A percentile compares a stretch with the other conserved stretches of the same genome.
These are phyloP conservation scores for Nannizziopsis barbatae DNA, from an alignment of 2,329 filamentous ascomycete species.

Conservation along the genomic window DNA sequence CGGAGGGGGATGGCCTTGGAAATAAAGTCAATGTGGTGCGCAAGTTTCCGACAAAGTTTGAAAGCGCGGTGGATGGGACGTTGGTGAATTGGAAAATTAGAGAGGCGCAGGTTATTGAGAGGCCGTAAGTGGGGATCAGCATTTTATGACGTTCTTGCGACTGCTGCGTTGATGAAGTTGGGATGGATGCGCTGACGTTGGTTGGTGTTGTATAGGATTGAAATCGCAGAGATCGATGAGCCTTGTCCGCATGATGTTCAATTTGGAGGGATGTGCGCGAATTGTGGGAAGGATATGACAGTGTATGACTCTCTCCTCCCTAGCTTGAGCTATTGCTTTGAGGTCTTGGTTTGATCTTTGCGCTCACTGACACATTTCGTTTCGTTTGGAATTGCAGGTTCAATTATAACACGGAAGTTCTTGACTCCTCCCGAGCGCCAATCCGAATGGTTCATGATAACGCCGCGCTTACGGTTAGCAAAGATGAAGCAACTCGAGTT, in stretches of 20 bases:
- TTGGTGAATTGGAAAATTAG: slow-evolving; percentile 64
- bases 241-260: slow-evolving; percentile 84
- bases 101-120: slow-evolving; percentile 35
- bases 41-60: slow-evolving; percentile 66
- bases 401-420: slow-evolving; percentile 68
- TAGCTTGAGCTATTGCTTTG: neutral
- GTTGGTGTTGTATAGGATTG: slow-evolving; percentile 31
- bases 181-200: neutral
- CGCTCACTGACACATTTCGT: neutral
- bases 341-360: slow-evolving; percentile 6
- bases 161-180: neutral
- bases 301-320: slow-evolving; percentile 39
- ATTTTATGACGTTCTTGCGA: neutral
- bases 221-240: slow-evolving; percentile 70
- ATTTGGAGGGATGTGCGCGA: slow-evolving; percentile 77
- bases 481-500: slow-evolving; percentile 64
- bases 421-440: slow-evolving; percentile 72
- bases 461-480: slow-evolving; percentile 72
- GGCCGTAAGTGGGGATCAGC: slow-evolving; percentile 27
- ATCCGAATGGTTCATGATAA: slow-evolving; percentile 95
- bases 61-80: slow-evolving; percentile 71
- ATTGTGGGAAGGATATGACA: slow-evolving; percentile 95
- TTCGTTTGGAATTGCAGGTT: slow-evolving; percentile 31
- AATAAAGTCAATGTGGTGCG: slow-evolving; percentile 59
- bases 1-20: slow-evolving; percentile 57